Evolutionary conservation across 2,329 filamentous ascomycete genomes (phyloP), one percentile per base, ranked within the genome.

Genomic region (Alternaria brassicicola): DNA sequence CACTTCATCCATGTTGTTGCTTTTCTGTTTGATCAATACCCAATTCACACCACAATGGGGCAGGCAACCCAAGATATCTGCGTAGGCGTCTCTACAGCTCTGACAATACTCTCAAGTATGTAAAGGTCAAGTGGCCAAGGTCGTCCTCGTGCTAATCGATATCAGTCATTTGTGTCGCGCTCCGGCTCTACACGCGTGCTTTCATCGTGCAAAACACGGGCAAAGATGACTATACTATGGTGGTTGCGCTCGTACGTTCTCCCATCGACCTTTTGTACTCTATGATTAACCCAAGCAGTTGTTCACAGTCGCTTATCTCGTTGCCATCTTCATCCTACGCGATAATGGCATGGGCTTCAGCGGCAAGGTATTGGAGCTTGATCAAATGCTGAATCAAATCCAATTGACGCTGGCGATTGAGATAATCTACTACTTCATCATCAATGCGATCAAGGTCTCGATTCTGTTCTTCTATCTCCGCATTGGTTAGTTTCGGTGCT

Each of bases 391-490:
- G 8, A 59, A 55, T 12, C 55, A 66, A 19, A 58, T 70, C 12
- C 63, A 67, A 59, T 63, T 64, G 5, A 67, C 72, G 7, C 62
- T 76, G 19, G 64, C 70, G 1, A 71, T 76, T 30, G 57, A 77
- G 45, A 64, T 76, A 35, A 70, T 70, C 1, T 77, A 77, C 59
- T 73, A 72, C 39, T 35, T 72, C 8, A 21, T 68, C 15, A 61
- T 76, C 45, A 67, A 61, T 19, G 48, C 61, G 23, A 71, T 78
- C 59, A 78, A 77, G 49, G 52, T 69, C 1, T 78, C 75, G 1
- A 76, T 78, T 28, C 57, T 76, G 4, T 66, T 69, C 41, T 73
- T 74, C 48, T 78, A 78, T 42, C 57, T 76, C 23, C 70, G 74
- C 50, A 67, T 78, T 41, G 74, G 74, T 77, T 63, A 25, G 65